phyloP scores from a whole-genome alignment of 1,284 basidiomycete genomes.

The Pisolithus thermaeus region DNA sequence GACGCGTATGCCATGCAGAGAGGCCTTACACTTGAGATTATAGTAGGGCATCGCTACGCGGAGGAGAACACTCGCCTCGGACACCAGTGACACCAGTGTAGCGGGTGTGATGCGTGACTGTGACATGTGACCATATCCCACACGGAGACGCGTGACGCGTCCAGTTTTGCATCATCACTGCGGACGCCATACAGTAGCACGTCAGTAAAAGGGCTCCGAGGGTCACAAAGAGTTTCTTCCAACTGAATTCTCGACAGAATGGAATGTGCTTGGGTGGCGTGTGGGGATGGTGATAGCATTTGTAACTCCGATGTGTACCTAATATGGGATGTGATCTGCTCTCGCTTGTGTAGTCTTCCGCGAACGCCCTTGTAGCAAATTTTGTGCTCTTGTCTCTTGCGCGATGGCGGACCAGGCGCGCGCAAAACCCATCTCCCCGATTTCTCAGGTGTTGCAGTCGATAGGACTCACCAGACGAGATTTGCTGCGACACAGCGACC shows the following conservation, averaged over 20 bases:
- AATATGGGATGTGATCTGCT: constrained; percentile 9
- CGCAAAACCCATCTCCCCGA: constrained; percentile 40
- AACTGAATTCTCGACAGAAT: no score
- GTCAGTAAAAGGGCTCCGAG: no score
- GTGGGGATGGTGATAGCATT: no score
- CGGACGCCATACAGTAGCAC: no score
- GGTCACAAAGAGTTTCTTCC: no score
- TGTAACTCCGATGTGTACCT: no score
- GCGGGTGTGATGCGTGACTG: background rate
- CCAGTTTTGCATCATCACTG: no score
- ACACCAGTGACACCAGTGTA: background rate
- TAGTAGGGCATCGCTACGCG: constrained; percentile 67
- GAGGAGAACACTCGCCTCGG: background rate
- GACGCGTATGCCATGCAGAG: constrained; percentile 7
- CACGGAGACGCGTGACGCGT: no score
- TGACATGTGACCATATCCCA: background rate
- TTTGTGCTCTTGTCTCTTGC: constrained; percentile 5
- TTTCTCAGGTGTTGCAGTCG: constrained; percentile 57
- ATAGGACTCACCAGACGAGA: constrained; percentile 70
- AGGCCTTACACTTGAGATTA: constrained; percentile 78
- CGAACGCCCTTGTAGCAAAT: constrained; percentile 1
- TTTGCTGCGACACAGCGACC: constrained; percentile 55
- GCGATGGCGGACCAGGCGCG: constrained; percentile 17
- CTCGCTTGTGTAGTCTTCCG: background rate
- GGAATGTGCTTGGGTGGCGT: no score